Conservation (phyloP, 257 asterid genomes). For the Verbena officinalis region DNA sequence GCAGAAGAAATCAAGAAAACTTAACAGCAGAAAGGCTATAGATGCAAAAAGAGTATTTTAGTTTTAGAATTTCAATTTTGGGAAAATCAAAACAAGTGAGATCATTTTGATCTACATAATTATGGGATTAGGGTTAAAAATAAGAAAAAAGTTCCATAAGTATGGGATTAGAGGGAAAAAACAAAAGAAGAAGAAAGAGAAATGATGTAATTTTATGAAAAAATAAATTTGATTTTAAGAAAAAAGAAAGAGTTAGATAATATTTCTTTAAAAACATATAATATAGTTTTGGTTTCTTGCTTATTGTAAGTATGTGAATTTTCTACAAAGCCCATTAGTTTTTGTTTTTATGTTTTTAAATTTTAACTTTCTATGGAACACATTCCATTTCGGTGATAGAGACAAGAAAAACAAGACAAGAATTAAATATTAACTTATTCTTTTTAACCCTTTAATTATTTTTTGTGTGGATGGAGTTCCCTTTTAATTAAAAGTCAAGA, state of each 20-base stretch:
- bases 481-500: background rate
- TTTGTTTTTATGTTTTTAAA: background rate
- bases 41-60: background rate
- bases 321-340: background rate
- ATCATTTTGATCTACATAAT: background rate
- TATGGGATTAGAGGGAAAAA: too few relatives aligned
- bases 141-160: too few relatives aligned
- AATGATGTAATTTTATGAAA: too few relatives aligned
- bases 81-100: background rate
- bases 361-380: background rate
- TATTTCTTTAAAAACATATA: background rate
- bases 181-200: too few relatives aligned
- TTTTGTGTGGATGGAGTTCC: conserved; percentile 7
- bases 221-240: background rate
- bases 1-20: conserved; percentile 13
- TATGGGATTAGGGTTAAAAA: background rate
- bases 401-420: background rate
- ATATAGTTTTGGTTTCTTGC: conserved; percentile 1
- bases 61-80: background rate
- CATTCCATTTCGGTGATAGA: background rate
- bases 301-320: background rate
- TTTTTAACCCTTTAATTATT: too few relatives aligned
- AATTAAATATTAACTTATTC: too few relatives aligned
- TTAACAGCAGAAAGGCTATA: background rate
- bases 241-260: background rate